phyloP scores from a whole-genome alignment of 345 rosid genomes.

The Brassica carinata region DNA sequence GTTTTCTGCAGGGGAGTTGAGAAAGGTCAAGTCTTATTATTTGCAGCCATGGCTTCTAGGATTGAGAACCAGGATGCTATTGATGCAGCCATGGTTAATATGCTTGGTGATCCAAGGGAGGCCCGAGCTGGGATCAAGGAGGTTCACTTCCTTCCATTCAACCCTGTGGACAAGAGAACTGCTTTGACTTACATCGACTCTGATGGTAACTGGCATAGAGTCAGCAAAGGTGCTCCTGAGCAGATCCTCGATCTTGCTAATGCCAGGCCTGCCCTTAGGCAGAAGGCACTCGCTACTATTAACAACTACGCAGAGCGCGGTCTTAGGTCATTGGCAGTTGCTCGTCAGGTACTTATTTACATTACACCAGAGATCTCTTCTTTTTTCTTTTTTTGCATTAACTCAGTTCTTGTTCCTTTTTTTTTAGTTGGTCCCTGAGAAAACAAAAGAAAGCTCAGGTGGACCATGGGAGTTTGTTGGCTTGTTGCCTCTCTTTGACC shows the following conservation, averaged over 20 bases:
- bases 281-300: slow-evolving; percentile 62
- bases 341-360: slow-evolving; percentile 60
- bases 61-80: slow-evolving; percentile 47
- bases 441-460: slow-evolving; percentile 1
- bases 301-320: slow-evolving; percentile 88
- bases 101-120: slow-evolving; percentile 53
- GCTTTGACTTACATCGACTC: not conserved
- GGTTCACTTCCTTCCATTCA: slow-evolving; percentile 2
- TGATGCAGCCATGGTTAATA: slow-evolving; percentile 52
- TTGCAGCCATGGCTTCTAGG: slow-evolving; percentile 46
- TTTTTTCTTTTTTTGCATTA: slow-evolving; percentile 5
- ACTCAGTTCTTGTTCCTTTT: slow-evolving; percentile 32
- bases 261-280: slow-evolving; percentile 47
- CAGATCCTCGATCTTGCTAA: not conserved
- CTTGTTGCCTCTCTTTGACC: not conserved
- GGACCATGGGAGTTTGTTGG: slow-evolving; percentile 3
- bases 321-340: slow-evolving; percentile 86
- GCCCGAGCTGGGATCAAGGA: not conserved
- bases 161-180: slow-evolving; percentile 2
- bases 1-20: slow-evolving; percentile 43
- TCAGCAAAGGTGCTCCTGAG: not conserved
- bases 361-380: not conserved
- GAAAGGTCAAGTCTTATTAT: slow-evolving; percentile 40
- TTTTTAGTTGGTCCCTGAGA: not conserved
- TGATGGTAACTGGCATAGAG: not conserved